These are phyloP conservation scores for Ensete ventricosum DNA, from an alignment of 176 grass and related monocot species.

Conservation along the genomic window DNA sequence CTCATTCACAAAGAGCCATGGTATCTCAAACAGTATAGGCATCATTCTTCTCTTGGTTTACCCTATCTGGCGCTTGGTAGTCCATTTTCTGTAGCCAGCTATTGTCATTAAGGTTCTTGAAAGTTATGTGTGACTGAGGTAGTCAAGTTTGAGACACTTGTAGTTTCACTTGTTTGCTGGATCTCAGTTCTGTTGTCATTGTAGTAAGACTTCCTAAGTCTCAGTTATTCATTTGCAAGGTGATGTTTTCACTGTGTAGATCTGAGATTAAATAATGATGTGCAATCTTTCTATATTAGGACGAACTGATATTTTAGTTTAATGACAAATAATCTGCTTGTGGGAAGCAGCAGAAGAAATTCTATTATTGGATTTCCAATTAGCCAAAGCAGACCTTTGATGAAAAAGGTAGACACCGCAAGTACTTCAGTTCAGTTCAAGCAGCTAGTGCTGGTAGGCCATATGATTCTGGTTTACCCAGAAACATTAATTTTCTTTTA, in stretches of 20 bases:
- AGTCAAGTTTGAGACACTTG: background rate
- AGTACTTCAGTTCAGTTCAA: too few relatives aligned
- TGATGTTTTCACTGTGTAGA: background rate
- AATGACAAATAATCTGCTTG: too few relatives aligned
- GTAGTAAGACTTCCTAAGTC: background rate
- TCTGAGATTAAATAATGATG: background rate
- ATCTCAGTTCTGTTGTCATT: background rate
- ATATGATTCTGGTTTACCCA: too few relatives aligned
- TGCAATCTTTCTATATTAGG: background rate
- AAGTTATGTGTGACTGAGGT: background rate
- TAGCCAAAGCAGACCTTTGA: too few relatives aligned
- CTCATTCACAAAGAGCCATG: constrained; percentile 63
- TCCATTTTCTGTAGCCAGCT: constrained; percentile 26
- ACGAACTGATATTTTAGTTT: too few relatives aligned
- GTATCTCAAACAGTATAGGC: constrained; percentile 61
- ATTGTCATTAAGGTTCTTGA: background rate
- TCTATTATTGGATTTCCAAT: too few relatives aligned
- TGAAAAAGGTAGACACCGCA: too few relatives aligned
- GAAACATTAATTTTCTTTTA: too few relatives aligned
- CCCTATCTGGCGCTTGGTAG: constrained; percentile 54
- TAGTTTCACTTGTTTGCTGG: background rate
- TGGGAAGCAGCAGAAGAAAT: too few relatives aligned
- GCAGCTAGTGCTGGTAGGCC: too few relatives aligned
- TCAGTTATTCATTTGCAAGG: background rate
- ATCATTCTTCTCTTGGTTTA: constrained; percentile 74